A percentile compares a stretch with the other conserved stretches of the same genome.
phyloP scores from a whole-genome alignment of 2,329 filamentous ascomycete species.

The Amauroascus niger region DNA sequence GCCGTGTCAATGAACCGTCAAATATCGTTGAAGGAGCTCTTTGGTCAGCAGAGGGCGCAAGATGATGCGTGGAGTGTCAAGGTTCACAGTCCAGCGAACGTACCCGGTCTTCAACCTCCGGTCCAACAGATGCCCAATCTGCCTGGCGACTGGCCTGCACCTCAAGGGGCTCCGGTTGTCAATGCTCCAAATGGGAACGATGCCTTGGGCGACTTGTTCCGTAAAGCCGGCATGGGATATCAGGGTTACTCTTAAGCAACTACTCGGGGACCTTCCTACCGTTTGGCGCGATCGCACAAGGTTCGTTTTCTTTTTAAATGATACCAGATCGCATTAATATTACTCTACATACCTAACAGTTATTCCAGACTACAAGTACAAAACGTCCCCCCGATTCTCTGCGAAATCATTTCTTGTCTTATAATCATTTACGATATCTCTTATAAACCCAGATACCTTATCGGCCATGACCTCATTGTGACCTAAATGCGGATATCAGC shows the following conservation, averaged over 20 bases:
- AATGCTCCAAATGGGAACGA: conserved; percentile 7
- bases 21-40: conserved; percentile 45
- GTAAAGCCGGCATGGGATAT: conserved; percentile 27
- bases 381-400: not conserved
- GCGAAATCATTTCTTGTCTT: conserved; percentile 8
- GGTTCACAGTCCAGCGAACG: conserved; percentile 31
- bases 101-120: conserved; percentile 2
- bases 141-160: not conserved
- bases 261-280: not conserved
- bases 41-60: conserved; percentile 45
- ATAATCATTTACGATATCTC: conserved; percentile 29
- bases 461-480: conserved; percentile 43
- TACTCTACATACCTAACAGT: conserved; percentile 4
- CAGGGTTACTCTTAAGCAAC: conserved; percentile 6
- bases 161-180: not conserved
- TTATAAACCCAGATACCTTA: conserved; percentile 42
- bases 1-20: conserved; percentile 45
- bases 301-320: not conserved
- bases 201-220: conserved; percentile 24
- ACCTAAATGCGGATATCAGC: conserved; percentile 19
- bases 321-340: conserved; percentile 1
- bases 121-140: not conserved
- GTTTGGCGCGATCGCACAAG: not conserved
- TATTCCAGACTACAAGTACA: not conserved
- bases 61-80: conserved; percentile 45